Percentiles rank a stretch among this genome's conserved stretches.
These are phyloP conservation scores for Dendrobium nobile DNA, from an alignment of 106 monocot species.

Conservation along the genomic window DNA sequence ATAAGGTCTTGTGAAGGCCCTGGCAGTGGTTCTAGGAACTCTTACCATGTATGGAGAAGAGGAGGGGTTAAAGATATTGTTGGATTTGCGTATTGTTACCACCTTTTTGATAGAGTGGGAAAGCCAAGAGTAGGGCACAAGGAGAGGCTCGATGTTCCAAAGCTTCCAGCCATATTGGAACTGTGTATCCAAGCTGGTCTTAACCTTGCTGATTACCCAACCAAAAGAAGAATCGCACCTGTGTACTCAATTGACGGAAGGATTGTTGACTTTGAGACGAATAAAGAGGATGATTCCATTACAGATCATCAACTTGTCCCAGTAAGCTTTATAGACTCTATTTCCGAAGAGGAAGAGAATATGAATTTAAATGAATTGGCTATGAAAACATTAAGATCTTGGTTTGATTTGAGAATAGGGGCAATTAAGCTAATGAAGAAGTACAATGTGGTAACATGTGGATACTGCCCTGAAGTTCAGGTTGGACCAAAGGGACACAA, in stretches of 20 bases:
- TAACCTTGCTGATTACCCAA: slow-evolving; percentile 47
- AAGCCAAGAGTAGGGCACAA: slow-evolving; percentile 67
- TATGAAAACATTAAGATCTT: slow-evolving; percentile 34
- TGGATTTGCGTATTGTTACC: slow-evolving; percentile 66
- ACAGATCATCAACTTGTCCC: not conserved
- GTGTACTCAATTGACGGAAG: slow-evolving; percentile 81
- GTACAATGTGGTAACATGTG: slow-evolving; percentile 64
- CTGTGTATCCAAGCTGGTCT: slow-evolving; percentile 84
- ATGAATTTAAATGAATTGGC: slow-evolving; percentile 20
- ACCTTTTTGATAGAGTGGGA: slow-evolving; percentile 58
- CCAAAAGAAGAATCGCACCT: slow-evolving; percentile 51
- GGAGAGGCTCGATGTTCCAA: slow-evolving; percentile 40
- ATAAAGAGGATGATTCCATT: slow-evolving; percentile 14
- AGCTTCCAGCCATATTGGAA: slow-evolving; percentile 65
- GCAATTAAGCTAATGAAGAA: slow-evolving; percentile 57
- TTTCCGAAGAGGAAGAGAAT: slow-evolving; percentile 17
- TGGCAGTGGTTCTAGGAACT: slow-evolving; percentile 43
- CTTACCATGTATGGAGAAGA: slow-evolving; percentile 58
- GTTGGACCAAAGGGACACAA: slow-evolving; percentile 88
- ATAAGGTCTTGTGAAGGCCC: slow-evolving; percentile 68
- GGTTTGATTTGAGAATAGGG: slow-evolving; percentile 51
- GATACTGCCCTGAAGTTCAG: slow-evolving; percentile 78
- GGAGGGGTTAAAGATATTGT: slow-evolving; percentile 47
- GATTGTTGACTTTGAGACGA: slow-evolving; percentile 59
- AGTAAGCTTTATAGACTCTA: not conserved